Evolutionary conservation across 2,329 filamentous ascomycete species (phyloP).

Genomic region (Claviceps sp.): DNA sequence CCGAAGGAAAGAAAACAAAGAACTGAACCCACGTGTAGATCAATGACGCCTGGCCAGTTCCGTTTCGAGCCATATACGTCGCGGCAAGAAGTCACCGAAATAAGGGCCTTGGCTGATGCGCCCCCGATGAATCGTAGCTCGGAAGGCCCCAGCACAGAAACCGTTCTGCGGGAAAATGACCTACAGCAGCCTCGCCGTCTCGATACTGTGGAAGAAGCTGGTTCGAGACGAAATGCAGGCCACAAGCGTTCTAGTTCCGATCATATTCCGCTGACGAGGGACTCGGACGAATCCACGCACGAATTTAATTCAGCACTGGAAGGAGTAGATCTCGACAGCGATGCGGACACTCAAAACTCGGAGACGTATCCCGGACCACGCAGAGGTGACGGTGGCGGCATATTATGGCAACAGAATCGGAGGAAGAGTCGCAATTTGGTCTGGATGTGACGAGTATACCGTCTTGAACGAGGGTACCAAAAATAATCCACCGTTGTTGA

Average conservation of each 20-base stretch:
- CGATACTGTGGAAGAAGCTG: conserved; percentile 1
- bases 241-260: conserved; percentile 17
- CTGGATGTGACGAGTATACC: conserved; percentile 25
- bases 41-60: conserved; percentile 13
- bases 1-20: not conserved
- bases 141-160: conserved; percentile 3
- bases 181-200: conserved; percentile 1
- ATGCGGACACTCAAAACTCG: conserved; percentile 8
- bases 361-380: conserved; percentile 11
- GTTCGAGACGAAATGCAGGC: conserved; percentile 11
- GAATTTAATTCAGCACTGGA: conserved; percentile 28
- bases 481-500: too few relatives aligned
- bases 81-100: conserved; percentile 15
- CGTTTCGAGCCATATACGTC: conserved; percentile 17
- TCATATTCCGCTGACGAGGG: conserved; percentile 25
- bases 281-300: conserved; percentile 31
- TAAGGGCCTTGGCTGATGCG: not conserved
- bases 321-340: conserved; percentile 19
- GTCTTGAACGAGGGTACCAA: not conserved
- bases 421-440: conserved; percentile 32
- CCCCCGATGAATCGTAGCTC: conserved; percentile 6
- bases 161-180: not conserved
- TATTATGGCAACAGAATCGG: conserved; percentile 42
- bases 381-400: conserved; percentile 22
- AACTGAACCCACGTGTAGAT: conserved; percentile 15